Evolutionary conservation across 805 yeast genomes (phyloP), one percentile per base, ranked within the genome.

Genomic region (Candida khao-thaluensis): DNA sequence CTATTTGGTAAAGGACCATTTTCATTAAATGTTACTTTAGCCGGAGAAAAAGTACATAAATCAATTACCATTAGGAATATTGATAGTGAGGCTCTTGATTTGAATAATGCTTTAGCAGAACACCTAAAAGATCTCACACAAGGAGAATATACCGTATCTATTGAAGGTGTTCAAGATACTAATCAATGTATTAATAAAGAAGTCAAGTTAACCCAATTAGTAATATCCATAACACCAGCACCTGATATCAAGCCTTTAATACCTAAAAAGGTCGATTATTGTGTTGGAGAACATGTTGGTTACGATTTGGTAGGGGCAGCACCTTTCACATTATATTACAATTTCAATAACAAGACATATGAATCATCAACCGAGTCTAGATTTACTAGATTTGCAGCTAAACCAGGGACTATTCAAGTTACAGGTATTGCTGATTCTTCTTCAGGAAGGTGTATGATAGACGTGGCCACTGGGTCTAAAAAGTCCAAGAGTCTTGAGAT

Each of bases 201-300:
- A 4, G 64, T 76, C 41, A 55, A 58, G 2, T 41, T 44, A 3
- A 64, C 77, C 38, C 65, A 62, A 35, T 71, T 76, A 17, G 62
- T 69, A 11, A 70, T 90, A 33, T 72, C 79, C 1, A 79, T 90
- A 6, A 81, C 91, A 2, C 90, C 85, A 49, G 80, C 81, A 7
- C 96, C 97, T 7, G 74, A 77, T 45, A 81, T 90, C 6, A 63
- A 62, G 41, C 59, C 72, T 33, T 49, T 35, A 25, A 16, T 27
- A 33, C 53, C 51, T 31, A 34, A 24, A 2, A 43, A 44, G 23
- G 4, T 17, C 10, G 76, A 83, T 51, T 83, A 81, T 53, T 93
- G 99, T 73, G 95, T 91, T 18, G 99, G 99, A 8, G 98, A 91
- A 45, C 83, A 85, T 44, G 77, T 93, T 17, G 72, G 83, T 1